These are phyloP conservation scores for Aspergillus bombycis DNA, from an alignment of 2,329 filamentous ascomycete genomes.

Conservation along the genomic window DNA sequence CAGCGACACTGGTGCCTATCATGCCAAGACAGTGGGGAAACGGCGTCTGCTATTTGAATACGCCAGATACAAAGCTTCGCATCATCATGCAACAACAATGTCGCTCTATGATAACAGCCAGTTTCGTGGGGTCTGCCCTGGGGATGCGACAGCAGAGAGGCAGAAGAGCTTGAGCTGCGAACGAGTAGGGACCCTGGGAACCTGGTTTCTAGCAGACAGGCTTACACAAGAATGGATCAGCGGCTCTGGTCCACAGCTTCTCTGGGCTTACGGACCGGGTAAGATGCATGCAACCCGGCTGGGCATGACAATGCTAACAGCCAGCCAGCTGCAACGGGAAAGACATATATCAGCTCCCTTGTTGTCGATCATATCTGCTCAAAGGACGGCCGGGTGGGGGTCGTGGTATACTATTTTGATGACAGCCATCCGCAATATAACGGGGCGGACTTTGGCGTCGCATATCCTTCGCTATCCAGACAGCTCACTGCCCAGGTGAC, in stretches of 20 bases:
- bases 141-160: neutral
- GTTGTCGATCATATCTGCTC: neutral
- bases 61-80: neutral
- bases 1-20: neutral
- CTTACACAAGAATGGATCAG: neutral
- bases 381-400: neutral
- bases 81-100: neutral
- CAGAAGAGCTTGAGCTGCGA: neutral
- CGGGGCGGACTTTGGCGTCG: neutral
- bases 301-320: neutral
- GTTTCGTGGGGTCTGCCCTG: neutral
- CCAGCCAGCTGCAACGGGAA: neutral
- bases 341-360: neutral
- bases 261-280: constrained; percentile 1
- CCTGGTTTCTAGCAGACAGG: neutral
- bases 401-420: neutral
- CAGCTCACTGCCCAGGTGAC: neutral
- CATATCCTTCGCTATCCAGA: neutral
- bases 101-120: neutral
- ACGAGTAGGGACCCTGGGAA: neutral
- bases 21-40: neutral
- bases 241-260: neutral
- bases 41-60: neutral
- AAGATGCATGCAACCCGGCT: neutral
- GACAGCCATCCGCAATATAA: neutral